Evolutionary conservation across 495 filamentous ascomycete genomes (phyloP).

Genomic region (Parathielavia appendiculata): DNA sequence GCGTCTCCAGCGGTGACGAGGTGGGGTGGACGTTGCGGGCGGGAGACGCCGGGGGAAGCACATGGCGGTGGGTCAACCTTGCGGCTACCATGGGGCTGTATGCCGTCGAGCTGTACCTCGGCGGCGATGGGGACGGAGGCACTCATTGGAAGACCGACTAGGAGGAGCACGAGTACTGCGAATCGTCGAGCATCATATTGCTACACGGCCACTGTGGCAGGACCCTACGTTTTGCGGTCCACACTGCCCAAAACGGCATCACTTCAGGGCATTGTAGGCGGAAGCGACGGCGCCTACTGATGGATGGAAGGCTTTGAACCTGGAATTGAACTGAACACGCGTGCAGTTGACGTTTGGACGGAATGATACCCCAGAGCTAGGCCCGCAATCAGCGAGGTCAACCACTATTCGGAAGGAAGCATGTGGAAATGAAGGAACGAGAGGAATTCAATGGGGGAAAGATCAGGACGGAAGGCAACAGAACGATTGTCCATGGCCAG

Average conservation of each 20-base stretch:
- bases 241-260: not conserved
- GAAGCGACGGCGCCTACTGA: not conserved
- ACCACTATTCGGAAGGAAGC: not conserved
- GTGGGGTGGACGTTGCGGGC: slow-evolving; percentile 79
- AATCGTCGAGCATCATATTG: not conserved
- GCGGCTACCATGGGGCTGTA: slow-evolving; percentile 83
- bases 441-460: not conserved
- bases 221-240: not conserved
- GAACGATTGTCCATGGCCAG: not conserved
- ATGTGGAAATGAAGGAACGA: not conserved
- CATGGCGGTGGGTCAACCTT: slow-evolving; percentile 92
- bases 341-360: not conserved
- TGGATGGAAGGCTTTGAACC: not conserved
- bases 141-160: slow-evolving; percentile 92
- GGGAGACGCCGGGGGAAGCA: slow-evolving; percentile 71
- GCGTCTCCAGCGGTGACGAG: slow-evolving; percentile 61
- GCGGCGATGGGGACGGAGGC: slow-evolving; percentile 64
- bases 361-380: slow-evolving; percentile 16
- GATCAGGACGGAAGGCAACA: not conserved
- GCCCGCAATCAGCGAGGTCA: not conserved
- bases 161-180: not conserved
- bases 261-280: not conserved
- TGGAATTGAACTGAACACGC: not conserved
- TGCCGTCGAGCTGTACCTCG: slow-evolving; percentile 79
- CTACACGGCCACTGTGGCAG: not conserved